Percentiles rank a stretch among this genome's conserved stretches.
These are phyloP conservation scores for Clarireedia homoeocarpa DNA, from an alignment of 2,329 filamentous ascomycete genomes.

Conservation along the genomic window DNA sequence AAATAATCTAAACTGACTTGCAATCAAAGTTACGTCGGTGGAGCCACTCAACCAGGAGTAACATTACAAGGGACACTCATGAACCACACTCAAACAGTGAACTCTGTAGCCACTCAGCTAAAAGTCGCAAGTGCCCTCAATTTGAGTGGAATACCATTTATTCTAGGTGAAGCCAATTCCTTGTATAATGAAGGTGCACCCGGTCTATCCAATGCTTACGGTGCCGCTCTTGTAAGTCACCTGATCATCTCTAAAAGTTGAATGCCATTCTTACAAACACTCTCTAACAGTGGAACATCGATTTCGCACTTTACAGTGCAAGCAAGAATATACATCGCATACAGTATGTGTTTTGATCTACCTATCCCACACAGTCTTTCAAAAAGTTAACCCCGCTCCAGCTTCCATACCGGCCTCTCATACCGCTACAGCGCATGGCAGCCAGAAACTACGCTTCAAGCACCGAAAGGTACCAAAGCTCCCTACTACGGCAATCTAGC, in stretches of 20 bases:
- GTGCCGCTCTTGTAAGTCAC: constrained; percentile 42
- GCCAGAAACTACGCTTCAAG: constrained; percentile 42
- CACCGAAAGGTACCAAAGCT: constrained; percentile 48
- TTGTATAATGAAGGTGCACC: constrained; percentile 54
- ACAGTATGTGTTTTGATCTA: constrained; percentile 29
- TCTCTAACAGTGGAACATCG: constrained; percentile 43
- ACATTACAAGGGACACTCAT: constrained; percentile 55
- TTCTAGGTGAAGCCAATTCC: constrained; percentile 44
- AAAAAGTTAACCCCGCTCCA: not conserved
- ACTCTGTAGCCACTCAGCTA: constrained; percentile 37
- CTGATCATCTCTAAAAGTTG: not conserved
- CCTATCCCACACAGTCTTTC: not conserved
- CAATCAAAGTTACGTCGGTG: constrained; percentile 49
- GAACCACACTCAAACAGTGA: constrained; percentile 50
- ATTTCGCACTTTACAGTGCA: constrained; percentile 53
- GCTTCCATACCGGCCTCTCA: constrained; percentile 56
- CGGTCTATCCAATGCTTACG: constrained; percentile 56
- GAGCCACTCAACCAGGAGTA: constrained; percentile 49
- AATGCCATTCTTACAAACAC: too few species aligned
- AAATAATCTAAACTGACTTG: constrained; percentile 1
- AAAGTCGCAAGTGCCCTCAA: constrained; percentile 29
- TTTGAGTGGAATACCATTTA: constrained; percentile 24
- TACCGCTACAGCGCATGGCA: constrained; percentile 57
- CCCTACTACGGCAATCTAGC: constrained; percentile 57
- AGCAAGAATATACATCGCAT: constrained; percentile 46